A percentile compares a stretch with the other conserved stretches of the same genome.
Conservation (phyloP, 1,284 basidiomycete genomes). For the Microbotryum scabiosae region DNA sequence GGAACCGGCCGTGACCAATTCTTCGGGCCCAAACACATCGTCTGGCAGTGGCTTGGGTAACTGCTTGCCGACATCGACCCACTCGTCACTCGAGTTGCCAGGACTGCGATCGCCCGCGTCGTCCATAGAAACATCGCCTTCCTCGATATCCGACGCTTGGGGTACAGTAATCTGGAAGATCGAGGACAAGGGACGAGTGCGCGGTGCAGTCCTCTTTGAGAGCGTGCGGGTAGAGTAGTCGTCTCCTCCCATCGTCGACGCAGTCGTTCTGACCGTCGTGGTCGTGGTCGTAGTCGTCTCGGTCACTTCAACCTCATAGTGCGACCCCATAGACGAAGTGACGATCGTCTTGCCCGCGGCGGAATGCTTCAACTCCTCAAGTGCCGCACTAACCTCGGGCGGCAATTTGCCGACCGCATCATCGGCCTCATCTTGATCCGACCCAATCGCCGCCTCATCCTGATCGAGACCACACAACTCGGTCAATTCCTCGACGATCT, state of each 20-base stretch:
- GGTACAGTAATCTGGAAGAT: too few species aligned
- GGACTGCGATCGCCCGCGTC: too few species aligned
- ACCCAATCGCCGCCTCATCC: constrained; percentile 32
- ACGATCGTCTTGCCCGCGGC: constrained; percentile 18
- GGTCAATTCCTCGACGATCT: constrained; percentile 24
- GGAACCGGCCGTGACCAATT: neutral
- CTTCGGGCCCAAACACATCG: neutral
- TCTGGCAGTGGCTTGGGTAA: constrained; percentile 30
- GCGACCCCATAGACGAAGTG: constrained; percentile 26
- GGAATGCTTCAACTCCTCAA: constrained; percentile 6
- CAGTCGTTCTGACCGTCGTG: constrained; percentile 18
- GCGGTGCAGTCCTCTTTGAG: neutral
- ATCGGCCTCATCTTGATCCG: constrained; percentile 28
- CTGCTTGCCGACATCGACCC: constrained; percentile 37
- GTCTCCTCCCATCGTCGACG: constrained; percentile 2
- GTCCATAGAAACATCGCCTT: too few species aligned
- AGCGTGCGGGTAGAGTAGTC: neutral
- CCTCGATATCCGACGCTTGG: too few species aligned
- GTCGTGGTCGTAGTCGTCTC: constrained; percentile 33
- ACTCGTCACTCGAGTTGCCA: constrained; percentile 33
- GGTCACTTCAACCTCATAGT: constrained; percentile 41
- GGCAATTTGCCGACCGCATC: constrained; percentile 27
- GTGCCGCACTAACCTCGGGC: constrained; percentile 7
- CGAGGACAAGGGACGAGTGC: neutral
- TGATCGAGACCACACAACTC: constrained; percentile 32